Evolutionary conservation across 2,329 filamentous ascomycete genomes (phyloP).

Genomic region (Epichloe typhina): DNA sequence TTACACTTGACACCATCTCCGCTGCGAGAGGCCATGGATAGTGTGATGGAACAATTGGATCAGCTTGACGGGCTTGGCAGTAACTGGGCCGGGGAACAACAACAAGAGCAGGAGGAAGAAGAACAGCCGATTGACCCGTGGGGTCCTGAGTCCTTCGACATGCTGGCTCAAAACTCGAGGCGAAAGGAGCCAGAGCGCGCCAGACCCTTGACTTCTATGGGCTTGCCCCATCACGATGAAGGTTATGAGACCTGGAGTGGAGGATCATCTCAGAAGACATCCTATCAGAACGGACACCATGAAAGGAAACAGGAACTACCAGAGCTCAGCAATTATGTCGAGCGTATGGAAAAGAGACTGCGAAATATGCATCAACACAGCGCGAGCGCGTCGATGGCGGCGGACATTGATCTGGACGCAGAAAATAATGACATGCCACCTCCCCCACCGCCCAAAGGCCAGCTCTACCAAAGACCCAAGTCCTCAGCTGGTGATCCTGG

Average conservation of each 20-base stretch:
- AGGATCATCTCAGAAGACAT: slow-evolving; percentile 36
- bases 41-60: slow-evolving; percentile 89
- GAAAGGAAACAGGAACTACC: slow-evolving; percentile 45
- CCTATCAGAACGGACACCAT: slow-evolving; percentile 25
- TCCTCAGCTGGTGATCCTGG: slow-evolving; percentile 38
- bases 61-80: slow-evolving; percentile 51
- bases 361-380: slow-evolving; percentile 55
- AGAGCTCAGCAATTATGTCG: slow-evolving; percentile 73
- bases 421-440: slow-evolving; percentile 39
- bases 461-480: slow-evolving; percentile 40
- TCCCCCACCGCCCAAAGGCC: slow-evolving; percentile 51
- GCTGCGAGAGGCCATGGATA: slow-evolving; percentile 89
- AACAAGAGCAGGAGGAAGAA: slow-evolving; percentile 29
- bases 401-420: slow-evolving; percentile 6
- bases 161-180: slow-evolving; percentile 24
- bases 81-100: slow-evolving; percentile 34
- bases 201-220: slow-evolving; percentile 59
- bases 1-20: slow-evolving; percentile 77
- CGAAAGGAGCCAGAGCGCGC: slow-evolving; percentile 14
- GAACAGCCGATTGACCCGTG: slow-evolving; percentile 56
- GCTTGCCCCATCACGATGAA: slow-evolving; percentile 48
- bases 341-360: slow-evolving; percentile 79
- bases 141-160: slow-evolving; percentile 78
- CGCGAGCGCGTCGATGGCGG: slow-evolving; percentile 18
- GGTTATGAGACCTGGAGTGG: slow-evolving; percentile 47